These are phyloP conservation scores for Mycena capillaripes DNA, from an alignment of 768 basidiomycete species.

Conservation along the genomic window DNA sequence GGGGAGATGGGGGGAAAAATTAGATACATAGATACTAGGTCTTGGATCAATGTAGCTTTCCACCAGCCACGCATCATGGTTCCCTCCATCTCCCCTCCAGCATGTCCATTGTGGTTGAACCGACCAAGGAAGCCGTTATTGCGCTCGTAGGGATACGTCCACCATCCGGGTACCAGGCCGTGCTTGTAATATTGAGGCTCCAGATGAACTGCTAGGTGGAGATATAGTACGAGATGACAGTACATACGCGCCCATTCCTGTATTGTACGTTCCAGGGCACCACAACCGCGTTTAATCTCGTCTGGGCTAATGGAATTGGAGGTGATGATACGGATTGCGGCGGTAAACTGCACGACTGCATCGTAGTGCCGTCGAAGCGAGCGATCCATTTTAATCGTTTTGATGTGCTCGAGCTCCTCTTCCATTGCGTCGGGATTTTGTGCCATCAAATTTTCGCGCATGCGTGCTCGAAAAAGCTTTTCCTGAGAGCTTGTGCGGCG, in stretches of 20 bases:
- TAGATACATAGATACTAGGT: not conserved
- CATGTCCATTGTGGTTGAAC: not conserved
- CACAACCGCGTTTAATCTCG: constrained; percentile 5
- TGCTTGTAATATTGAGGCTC: constrained; percentile 21
- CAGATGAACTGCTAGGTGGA: constrained; percentile 32
- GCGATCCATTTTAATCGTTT: constrained; percentile 20
- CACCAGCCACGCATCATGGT: constrained; percentile 7
- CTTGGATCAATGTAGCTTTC: not conserved
- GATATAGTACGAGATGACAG: constrained; percentile 31
- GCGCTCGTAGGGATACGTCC: constrained; percentile 7
- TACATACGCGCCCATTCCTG: constrained; percentile 13
- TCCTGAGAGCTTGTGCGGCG: no score
- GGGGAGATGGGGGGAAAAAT: not conserved
- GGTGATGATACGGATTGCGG: constrained; percentile 20
- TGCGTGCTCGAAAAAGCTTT: constrained; percentile 23
- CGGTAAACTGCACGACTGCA: constrained; percentile 26
- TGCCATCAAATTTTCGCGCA: not conserved
- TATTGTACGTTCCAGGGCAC: constrained; percentile 11
- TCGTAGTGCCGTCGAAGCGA: constrained; percentile 28
- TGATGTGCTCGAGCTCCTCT: constrained; percentile 5
- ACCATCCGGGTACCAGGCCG: constrained; percentile 28
- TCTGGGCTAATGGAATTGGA: constrained; percentile 19
- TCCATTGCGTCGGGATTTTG: constrained; percentile 12
- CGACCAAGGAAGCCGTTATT: not conserved
- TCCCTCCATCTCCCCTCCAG: not conserved